phyloP scores from a whole-genome alignment of 805 yeast genomes.

The Cyberlindnera maritima region DNA sequence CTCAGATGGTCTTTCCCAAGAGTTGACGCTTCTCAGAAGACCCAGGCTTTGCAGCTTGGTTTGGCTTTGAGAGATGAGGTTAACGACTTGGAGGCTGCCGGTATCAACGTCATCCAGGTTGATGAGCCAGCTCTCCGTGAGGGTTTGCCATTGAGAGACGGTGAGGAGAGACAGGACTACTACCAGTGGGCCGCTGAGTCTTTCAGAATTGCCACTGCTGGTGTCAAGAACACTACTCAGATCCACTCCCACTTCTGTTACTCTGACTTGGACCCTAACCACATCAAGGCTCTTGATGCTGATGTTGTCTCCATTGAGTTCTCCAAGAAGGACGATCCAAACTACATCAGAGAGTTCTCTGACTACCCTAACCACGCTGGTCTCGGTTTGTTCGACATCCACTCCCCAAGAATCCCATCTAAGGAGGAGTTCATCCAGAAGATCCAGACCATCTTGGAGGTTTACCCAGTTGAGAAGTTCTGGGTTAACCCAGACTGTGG shows the following conservation, averaged over 20 bases:
- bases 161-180: slow-evolving; percentile 94
- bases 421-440: slow-evolving; percentile 93
- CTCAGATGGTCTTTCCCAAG: slow-evolving; percentile 99
- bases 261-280: slow-evolving; percentile 99
- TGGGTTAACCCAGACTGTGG: slow-evolving; percentile 99
- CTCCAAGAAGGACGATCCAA: slow-evolving; percentile 99
- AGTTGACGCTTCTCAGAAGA: slow-evolving; percentile 90
- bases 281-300: slow-evolving; percentile 98
- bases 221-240: slow-evolving; percentile 93
- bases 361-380: slow-evolving; percentile 99
- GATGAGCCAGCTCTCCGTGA: slow-evolving; percentile 99
- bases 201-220: slow-evolving; percentile 99
- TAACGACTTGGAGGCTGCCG: slow-evolving; percentile 96
- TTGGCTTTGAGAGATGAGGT: slow-evolving; percentile 99
- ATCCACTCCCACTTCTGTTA: slow-evolving; percentile 99
- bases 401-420: slow-evolving; percentile 99
- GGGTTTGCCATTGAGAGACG: slow-evolving; percentile 99
- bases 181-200: slow-evolving; percentile 99
- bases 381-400: slow-evolving; percentile 97
- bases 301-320: slow-evolving; percentile 99
- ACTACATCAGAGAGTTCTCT: slow-evolving; percentile 96
- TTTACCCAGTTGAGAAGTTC: slow-evolving; percentile 96
- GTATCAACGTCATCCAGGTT: slow-evolving; percentile 96
- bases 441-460: slow-evolving; percentile 91
- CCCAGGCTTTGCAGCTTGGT: slow-evolving; percentile 95